Percentiles rank a stretch among this genome's conserved stretches.
phyloP scores from a whole-genome alignment of 2,329 filamentous ascomycete species.

The Fusarium virguliforme region DNA sequence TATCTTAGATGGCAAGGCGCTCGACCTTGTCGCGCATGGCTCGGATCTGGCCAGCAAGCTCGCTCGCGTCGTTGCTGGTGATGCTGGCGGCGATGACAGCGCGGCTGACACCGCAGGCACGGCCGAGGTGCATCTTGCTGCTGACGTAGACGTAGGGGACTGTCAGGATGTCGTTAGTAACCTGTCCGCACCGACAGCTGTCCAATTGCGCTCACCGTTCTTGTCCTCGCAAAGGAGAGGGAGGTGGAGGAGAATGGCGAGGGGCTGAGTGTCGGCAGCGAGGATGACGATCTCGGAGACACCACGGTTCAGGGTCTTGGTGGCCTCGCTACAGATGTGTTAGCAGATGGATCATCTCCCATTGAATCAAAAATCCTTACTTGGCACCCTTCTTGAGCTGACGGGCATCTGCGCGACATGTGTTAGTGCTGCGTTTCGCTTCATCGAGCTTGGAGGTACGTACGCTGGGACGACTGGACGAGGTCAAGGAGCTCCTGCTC shows the following conservation, averaged over 20 bases:
- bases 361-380: neutral
- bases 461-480: slow-evolving; percentile 77
- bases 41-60: slow-evolving; percentile 90
- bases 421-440: slow-evolving; percentile 16
- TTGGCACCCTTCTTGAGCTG: slow-evolving; percentile 91
- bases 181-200: neutral
- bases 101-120: slow-evolving; percentile 90
- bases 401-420: slow-evolving; percentile 65
- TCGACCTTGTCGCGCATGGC: slow-evolving; percentile 96
- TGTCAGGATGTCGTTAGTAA: slow-evolving; percentile 35
- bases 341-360: neutral
- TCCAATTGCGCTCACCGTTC: slow-evolving; percentile 60
- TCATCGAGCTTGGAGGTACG: slow-evolving; percentile 38
- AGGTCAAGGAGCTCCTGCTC: slow-evolving; percentile 88
- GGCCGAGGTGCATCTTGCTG: slow-evolving; percentile 86
- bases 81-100: slow-evolving; percentile 90
- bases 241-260: slow-evolving; percentile 90
- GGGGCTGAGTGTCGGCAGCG: slow-evolving; percentile 88
- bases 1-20: slow-evolving; percentile 87
- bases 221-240: slow-evolving; percentile 91
- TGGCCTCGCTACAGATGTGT: slow-evolving; percentile 59
- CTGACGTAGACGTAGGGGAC: slow-evolving; percentile 78
- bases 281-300: slow-evolving; percentile 91
- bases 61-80: slow-evolving; percentile 91
- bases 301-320: slow-evolving; percentile 92